phyloP scores from a whole-genome alignment of 2,329 filamentous ascomycete genomes.

The Pseudogymnoascus sp. region DNA sequence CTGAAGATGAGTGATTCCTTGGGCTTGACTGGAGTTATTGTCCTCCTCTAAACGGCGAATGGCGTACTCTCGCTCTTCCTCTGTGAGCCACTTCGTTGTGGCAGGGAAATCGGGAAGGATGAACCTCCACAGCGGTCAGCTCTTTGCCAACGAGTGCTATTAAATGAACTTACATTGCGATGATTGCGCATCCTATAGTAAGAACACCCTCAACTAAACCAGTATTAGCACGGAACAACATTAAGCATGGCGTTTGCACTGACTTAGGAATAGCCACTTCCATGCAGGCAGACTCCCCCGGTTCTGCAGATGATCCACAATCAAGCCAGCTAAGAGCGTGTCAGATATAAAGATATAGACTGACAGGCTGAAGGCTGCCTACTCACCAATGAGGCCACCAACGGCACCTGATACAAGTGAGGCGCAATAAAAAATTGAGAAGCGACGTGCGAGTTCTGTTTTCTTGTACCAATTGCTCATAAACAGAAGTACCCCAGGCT shows the following conservation, averaged over 20 bases:
- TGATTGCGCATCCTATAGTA: slow-evolving; percentile 17
- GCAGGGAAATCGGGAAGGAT: slow-evolving; percentile 12
- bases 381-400: slow-evolving; percentile 27
- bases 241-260: not conserved
- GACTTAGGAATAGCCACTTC: slow-evolving; percentile 30
- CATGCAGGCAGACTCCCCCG: slow-evolving; percentile 35
- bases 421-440: slow-evolving; percentile 46
- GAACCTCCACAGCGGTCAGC: slow-evolving; percentile 21
- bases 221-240: not conserved
- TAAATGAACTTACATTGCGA: slow-evolving; percentile 25
- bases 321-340: slow-evolving; percentile 13
- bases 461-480: slow-evolving; percentile 47
- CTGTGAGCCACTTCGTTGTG: slow-evolving; percentile 12
- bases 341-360: not conserved
- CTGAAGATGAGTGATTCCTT: not conserved
- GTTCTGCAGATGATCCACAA: slow-evolving; percentile 22
- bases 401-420: slow-evolving; percentile 44
- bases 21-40: not conserved
- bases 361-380: not conserved
- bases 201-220: slow-evolving; percentile 13
- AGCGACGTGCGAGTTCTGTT: slow-evolving; percentile 43
- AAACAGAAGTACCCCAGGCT: slow-evolving; percentile 35
- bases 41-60: slow-evolving; percentile 9
- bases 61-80: slow-evolving; percentile 7
- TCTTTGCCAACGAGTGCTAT: not conserved